These are phyloP conservation scores for Morella rubra DNA, from an alignment of 306 rosid genomes.

Conservation along the genomic window DNA sequence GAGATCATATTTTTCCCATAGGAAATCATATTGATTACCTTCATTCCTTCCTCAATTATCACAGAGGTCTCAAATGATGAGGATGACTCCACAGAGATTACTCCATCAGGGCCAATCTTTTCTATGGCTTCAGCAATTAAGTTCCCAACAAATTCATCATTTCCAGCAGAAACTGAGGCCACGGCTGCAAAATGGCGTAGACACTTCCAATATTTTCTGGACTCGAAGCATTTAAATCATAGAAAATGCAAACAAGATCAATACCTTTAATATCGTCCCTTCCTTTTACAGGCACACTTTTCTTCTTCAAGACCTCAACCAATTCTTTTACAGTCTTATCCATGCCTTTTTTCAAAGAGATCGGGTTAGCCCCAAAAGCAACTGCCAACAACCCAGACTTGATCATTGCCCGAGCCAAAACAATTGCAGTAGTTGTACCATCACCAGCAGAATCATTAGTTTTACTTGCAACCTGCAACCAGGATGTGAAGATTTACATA, in stretches of 20 bases:
- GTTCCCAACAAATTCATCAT: conserved; percentile 77
- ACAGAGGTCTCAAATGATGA: conserved; percentile 77
- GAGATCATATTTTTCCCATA: background rate
- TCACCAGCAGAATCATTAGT: conserved; percentile 95
- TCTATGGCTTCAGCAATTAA: conserved; percentile 84
- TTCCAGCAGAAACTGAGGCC: conserved; percentile 91
- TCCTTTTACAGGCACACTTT: conserved; percentile 80
- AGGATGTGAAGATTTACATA: conserved; percentile 27
- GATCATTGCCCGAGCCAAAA: conserved; percentile 87
- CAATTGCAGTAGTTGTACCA: conserved; percentile 91
- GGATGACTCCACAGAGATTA: conserved; percentile 80
- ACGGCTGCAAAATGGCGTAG: conserved; percentile 59
- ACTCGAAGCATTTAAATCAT: conserved; percentile 1
- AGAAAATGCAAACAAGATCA: conserved; percentile 17
- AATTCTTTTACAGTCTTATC: conserved; percentile 74
- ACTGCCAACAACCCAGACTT: conserved; percentile 76
- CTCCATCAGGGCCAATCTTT: conserved; percentile 92
- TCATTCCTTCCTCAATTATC: conserved; percentile 90
- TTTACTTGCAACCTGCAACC: conserved; percentile 83
- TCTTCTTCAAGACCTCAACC: conserved; percentile 69
- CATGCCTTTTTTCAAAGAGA: conserved; percentile 89
- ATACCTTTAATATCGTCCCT: conserved; percentile 83
- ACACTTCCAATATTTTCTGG: conserved; percentile 25
- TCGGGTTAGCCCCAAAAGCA: conserved; percentile 88
- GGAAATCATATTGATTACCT: conserved; percentile 43